Percentiles rank a stretch among this genome's conserved stretches.
Conservation (phyloP, 164 flowering plant species). For the Dillenia suffruticosa region DNA sequence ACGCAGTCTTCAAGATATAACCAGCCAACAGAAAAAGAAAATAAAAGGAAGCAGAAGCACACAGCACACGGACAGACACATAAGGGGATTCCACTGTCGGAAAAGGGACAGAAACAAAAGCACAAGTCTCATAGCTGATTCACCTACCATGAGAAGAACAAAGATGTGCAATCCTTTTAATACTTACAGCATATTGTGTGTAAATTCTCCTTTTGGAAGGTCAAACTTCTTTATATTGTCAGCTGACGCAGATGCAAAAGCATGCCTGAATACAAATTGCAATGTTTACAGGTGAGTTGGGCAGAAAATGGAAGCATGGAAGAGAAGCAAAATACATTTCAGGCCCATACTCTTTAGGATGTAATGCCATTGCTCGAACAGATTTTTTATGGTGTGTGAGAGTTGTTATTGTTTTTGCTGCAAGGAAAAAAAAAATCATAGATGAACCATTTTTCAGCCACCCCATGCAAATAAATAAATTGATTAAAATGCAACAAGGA, state of each 20-base stretch:
- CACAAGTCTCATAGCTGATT: too few relatives aligned
- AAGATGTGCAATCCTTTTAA: neutral
- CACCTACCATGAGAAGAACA: too few relatives aligned
- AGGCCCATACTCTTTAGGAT: conserved; percentile 84
- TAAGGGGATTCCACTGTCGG: too few relatives aligned
- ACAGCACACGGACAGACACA: too few relatives aligned
- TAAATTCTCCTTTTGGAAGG: conserved; percentile 92
- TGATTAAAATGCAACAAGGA: neutral
- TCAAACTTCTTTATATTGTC: conserved; percentile 95
- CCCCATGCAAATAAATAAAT: neutral
- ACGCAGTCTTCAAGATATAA: too few relatives aligned
- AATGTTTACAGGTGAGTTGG: neutral
- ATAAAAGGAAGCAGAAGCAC: too few relatives aligned
- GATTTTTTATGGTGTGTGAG: conserved; percentile 98
- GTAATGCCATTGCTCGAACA: conserved; percentile 93
- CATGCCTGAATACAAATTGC: conserved; percentile 38
- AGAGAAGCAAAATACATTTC: conserved; percentile 2
- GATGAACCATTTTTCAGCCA: neutral
- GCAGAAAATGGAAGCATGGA: neutral
- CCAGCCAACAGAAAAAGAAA: too few relatives aligned
- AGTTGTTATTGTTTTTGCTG: conserved; percentile 89
- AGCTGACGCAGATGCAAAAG: conserved; percentile 98
- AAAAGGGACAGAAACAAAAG: too few relatives aligned
- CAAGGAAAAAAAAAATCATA: conserved; percentile 10
- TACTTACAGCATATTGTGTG: conserved; percentile 99